Evolutionary conservation across 2,329 filamentous ascomycete species (phyloP).

Genomic region (Colletotrichum trifolii): DNA sequence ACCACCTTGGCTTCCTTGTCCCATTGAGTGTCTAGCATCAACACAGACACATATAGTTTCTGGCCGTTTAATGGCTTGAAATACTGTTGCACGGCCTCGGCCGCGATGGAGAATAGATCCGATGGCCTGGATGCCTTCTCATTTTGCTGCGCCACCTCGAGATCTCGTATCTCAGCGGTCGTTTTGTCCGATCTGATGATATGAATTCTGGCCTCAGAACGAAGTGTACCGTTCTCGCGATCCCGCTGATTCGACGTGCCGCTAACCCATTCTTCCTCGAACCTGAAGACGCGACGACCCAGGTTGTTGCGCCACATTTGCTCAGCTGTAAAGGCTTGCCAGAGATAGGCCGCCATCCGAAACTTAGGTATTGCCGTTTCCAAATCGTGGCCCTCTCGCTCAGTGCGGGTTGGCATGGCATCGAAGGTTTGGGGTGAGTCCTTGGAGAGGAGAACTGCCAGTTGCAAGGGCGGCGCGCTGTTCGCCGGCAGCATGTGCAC

Average conservation of each 20-base stretch:
- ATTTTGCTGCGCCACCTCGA: conserved; percentile 84
- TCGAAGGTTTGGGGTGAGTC: conserved; percentile 91
- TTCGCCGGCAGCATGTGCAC: conserved; percentile 88
- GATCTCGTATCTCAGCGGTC: conserved; percentile 81
- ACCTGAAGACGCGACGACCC: conserved; percentile 85
- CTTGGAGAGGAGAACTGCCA: conserved; percentile 87
- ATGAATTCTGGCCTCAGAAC: conserved; percentile 92
- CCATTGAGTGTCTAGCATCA: conserved; percentile 92
- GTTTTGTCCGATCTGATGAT: conserved; percentile 86
- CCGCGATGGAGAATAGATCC: conserved; percentile 81
- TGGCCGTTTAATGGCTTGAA: conserved; percentile 81
- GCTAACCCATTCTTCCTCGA: conserved; percentile 94
- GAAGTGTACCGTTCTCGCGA: conserved; percentile 75
- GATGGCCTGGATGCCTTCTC: conserved; percentile 74
- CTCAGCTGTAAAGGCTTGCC: conserved; percentile 97
- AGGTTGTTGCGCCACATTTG: conserved; percentile 94
- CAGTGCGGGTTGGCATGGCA: conserved; percentile 77
- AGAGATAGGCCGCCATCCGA: conserved; percentile 93
- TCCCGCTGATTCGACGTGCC: conserved; percentile 85
- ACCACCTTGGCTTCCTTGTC: conserved; percentile 77
- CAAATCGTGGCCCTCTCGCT: conserved; percentile 84
- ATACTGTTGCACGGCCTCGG: conserved; percentile 80
- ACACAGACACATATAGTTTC: conserved; percentile 86
- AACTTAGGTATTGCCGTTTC: conserved; percentile 89
- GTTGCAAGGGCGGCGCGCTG: conserved; percentile 83